These are phyloP conservation scores for Gnomoniopsis smithogilvyi DNA, from an alignment of 2,329 filamentous ascomycete species.

Conservation along the genomic window DNA sequence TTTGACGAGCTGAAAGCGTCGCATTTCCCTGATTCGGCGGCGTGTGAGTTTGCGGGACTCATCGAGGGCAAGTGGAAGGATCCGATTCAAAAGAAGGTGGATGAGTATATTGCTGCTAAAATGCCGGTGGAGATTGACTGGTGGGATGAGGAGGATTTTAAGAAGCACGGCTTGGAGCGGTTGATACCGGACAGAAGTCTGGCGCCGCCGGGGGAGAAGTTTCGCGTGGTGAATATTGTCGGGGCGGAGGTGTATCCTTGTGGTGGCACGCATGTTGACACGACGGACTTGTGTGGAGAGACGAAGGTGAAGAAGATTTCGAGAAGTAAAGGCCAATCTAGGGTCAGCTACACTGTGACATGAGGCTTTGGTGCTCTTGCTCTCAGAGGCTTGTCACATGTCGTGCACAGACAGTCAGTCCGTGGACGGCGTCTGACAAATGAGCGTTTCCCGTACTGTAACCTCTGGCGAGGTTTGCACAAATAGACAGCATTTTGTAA, in stretches of 20 bases:
- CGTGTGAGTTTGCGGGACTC: constrained; percentile 64
- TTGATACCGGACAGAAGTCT: constrained; percentile 49
- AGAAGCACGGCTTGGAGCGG: constrained; percentile 48
- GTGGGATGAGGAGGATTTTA: constrained; percentile 55
- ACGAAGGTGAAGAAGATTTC: constrained; percentile 66
- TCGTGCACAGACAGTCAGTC: no score
- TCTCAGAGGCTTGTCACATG: no score
- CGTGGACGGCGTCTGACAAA: no score
- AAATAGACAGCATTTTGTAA: no score
- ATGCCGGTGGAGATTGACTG: constrained; percentile 54
- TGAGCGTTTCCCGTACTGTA: no score
- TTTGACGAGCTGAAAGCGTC: constrained; percentile 69
- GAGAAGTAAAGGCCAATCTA: constrained; percentile 59
- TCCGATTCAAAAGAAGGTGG: constrained; percentile 57
- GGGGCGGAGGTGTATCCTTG: constrained; percentile 70
- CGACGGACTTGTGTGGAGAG: constrained; percentile 55
- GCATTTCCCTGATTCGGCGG: constrained; percentile 66
- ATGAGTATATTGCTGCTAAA: constrained; percentile 53
- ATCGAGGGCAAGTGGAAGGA: constrained; percentile 64
- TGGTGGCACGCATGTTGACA: constrained; percentile 69
- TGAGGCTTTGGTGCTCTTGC: background rate
- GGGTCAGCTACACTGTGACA: constrained; percentile 45
- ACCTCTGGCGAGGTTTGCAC: no score
- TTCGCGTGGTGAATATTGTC: constrained; percentile 66
- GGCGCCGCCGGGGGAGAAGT: constrained; percentile 49